Percentiles rank a stretch among this genome's conserved stretches.
phyloP scores from a whole-genome alignment of 306 rosid genomes.

The Cicer arietinum region DNA sequence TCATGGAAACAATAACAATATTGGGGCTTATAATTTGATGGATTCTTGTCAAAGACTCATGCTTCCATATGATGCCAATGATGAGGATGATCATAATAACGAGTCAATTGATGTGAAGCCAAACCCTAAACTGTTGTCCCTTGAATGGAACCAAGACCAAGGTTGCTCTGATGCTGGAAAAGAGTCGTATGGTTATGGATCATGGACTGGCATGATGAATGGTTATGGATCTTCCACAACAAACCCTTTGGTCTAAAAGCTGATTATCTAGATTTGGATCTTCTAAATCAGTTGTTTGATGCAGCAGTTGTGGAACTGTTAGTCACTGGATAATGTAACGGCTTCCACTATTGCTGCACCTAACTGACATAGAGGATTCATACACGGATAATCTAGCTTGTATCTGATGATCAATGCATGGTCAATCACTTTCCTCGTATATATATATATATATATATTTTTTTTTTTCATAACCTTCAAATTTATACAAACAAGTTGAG shows the following conservation, averaged over 20 bases:
- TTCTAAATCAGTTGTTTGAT: too few species aligned
- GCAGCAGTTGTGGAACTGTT: too few species aligned
- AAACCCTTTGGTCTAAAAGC: constrained; percentile 64
- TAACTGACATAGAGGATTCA: too few species aligned
- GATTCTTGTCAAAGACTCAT: constrained; percentile 78
- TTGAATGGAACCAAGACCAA: constrained; percentile 98
- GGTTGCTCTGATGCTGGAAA: constrained; percentile 72
- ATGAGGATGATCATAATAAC: constrained; percentile 47
- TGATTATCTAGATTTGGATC: too few species aligned
- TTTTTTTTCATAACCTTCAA: too few species aligned
- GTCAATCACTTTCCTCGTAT: constrained; percentile 31
- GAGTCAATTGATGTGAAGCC: constrained; percentile 79
- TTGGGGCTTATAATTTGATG: constrained; percentile 54
- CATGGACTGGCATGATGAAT: constrained; percentile 76
- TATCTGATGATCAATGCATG: constrained; percentile 17
- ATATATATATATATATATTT: neutral
- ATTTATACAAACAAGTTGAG: too few species aligned
- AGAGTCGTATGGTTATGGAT: constrained; percentile 74
- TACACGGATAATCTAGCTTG: too few species aligned
- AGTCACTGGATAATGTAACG: too few species aligned
- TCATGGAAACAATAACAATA: constrained; percentile 57
- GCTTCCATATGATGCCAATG: constrained; percentile 64
- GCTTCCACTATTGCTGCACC: too few species aligned
- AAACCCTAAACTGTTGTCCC: constrained; percentile 71
- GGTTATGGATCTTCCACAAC: constrained; percentile 79